Evolutionary conservation across 2,329 filamentous ascomycete species (phyloP).

Genomic region (Botryotinia convoluta): DNA sequence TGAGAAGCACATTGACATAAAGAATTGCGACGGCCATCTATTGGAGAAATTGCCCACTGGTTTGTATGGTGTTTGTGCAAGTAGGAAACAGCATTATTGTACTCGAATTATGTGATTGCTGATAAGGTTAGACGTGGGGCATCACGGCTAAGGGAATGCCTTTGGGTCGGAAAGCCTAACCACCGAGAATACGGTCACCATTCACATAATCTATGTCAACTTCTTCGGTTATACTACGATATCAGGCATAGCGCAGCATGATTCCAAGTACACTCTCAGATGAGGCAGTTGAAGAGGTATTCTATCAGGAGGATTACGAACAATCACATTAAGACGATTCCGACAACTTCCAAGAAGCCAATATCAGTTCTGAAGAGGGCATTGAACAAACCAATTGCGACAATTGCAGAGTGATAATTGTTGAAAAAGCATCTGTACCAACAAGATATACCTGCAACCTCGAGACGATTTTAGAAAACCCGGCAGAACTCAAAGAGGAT

Average conservation of each 20-base stretch:
- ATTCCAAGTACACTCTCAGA: background rate
- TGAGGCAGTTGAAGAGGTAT: constrained; percentile 4
- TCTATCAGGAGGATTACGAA: constrained; percentile 10
- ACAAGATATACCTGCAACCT: background rate
- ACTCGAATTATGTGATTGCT: background rate
- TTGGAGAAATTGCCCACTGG: background rate
- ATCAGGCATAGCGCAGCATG: background rate
- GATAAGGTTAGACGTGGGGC: constrained; percentile 13
- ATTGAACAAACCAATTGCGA: background rate
- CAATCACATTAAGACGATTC: background rate
- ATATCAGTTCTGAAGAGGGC: background rate
- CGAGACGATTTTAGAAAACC: background rate
- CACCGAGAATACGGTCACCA: constrained; percentile 12
- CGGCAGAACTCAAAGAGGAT: constrained; percentile 3
- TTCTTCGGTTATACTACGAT: constrained; percentile 7
- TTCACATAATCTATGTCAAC: background rate
- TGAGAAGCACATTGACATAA: background rate
- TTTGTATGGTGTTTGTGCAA: background rate
- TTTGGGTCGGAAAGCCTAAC: background rate
- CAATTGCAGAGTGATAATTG: background rate
- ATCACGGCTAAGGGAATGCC: background rate
- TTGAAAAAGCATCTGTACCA: background rate
- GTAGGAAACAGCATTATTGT: background rate
- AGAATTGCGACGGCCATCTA: background rate
- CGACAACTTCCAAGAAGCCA: background rate